Evolutionary conservation across 768 basidiomycete species (phyloP).

Genomic region (Crassisporium funariophilum): DNA sequence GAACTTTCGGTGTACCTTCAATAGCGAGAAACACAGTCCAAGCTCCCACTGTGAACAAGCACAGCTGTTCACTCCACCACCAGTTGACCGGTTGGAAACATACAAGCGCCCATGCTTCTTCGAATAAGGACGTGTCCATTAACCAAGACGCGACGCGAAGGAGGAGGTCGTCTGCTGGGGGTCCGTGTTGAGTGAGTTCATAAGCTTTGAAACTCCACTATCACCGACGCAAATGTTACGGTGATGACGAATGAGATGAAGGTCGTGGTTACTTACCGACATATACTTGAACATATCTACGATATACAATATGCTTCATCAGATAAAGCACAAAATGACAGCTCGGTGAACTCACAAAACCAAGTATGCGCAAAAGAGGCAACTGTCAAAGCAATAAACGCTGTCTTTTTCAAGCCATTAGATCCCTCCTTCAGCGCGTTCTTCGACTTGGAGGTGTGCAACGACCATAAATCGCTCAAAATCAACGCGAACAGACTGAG

Average conservation of each 20-base stretch:
- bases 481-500: slow-evolving; percentile 24
- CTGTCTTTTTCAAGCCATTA: not conserved
- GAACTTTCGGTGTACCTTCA: slow-evolving; percentile 45
- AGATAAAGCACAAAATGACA: not conserved
- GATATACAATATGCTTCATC: not conserved
- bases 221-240: not conserved
- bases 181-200: slow-evolving; percentile 25
- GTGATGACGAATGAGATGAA: not conserved
- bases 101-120: slow-evolving; percentile 54
- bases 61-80: slow-evolving; percentile 75
- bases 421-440: not conserved
- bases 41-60: slow-evolving; percentile 57
- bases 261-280: slow-evolving; percentile 18
- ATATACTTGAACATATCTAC: slow-evolving; percentile 39
- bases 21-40: slow-evolving; percentile 54
- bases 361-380: slow-evolving; percentile 37
- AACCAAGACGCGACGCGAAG: slow-evolving; percentile 56
- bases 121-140: slow-evolving; percentile 54
- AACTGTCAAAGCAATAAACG: slow-evolving; percentile 23
- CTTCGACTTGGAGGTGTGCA: not conserved
- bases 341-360: slow-evolving; percentile 28
- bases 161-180: slow-evolving; percentile 12
- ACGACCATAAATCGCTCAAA: slow-evolving; percentile 2
- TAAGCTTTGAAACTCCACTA: slow-evolving; percentile 58
- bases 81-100: slow-evolving; percentile 52